Percentiles rank a stretch among this genome's conserved stretches.
Evolutionary conservation across 2,329 filamentous ascomycete species (phyloP).

Genomic region (Stagonosporopsis cucurbitacearum): DNA sequence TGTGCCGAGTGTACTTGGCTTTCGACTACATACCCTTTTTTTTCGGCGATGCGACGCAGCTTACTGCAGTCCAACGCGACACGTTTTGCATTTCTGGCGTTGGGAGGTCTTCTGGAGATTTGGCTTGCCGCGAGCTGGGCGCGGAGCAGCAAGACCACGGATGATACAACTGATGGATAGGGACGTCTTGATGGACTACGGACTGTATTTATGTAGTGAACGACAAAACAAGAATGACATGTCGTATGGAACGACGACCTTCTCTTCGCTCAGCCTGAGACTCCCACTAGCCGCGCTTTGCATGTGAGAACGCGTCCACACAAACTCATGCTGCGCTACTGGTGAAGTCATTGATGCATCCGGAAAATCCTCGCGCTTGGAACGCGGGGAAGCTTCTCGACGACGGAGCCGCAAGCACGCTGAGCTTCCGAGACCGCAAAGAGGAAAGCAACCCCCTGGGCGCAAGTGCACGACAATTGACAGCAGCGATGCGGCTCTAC

Average conservation of each 20-base stretch:
- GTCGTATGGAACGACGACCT: conserved; percentile 14
- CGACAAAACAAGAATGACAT: conserved; percentile 29
- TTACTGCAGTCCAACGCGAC: conserved; percentile 32
- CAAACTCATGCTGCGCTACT: background rate
- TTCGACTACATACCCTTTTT: conserved; percentile 43
- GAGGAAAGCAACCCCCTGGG: conserved; percentile 7
- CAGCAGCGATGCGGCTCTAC: background rate
- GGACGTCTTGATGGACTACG: conserved; percentile 32
- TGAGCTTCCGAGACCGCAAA: conserved; percentile 4
- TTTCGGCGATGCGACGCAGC: conserved; percentile 36
- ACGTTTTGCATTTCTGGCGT: conserved; percentile 42
- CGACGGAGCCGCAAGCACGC: conserved; percentile 9
- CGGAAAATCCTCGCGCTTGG: conserved; percentile 15
- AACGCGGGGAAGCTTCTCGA: conserved; percentile 10
- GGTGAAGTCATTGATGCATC: conserved; percentile 17
- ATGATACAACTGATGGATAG: conserved; percentile 19
- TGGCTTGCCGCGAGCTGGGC: conserved; percentile 8
- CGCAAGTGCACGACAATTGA: background rate
- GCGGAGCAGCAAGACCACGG: conserved; percentile 7
- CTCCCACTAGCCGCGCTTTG: background rate
- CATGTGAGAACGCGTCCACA: background rate
- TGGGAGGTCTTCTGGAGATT: conserved; percentile 19
- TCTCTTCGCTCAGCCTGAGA: background rate
- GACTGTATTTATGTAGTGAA: conserved; percentile 40
- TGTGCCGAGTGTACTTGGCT: conserved; percentile 37